Conservation (phyloP, 2,329 filamentous ascomycete genomes). For the Aspergillus chevalieri region DNA sequence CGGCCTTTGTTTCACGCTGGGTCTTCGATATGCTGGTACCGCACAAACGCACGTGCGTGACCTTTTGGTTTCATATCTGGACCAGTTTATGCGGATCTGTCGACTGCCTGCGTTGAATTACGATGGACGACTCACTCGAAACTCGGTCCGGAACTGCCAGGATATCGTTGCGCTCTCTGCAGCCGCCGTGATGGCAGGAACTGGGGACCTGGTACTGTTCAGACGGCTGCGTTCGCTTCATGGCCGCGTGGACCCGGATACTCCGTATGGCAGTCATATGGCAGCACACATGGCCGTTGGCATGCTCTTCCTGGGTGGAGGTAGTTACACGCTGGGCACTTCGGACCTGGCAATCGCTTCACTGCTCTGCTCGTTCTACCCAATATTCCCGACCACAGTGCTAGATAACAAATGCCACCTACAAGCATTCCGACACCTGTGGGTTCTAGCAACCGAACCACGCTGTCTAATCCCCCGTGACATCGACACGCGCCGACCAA, state of each 20-base stretch:
- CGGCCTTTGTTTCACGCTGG: constrained; percentile 75
- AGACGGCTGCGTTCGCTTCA: constrained; percentile 82
- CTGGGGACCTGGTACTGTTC: constrained; percentile 79
- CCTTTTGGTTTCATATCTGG: constrained; percentile 74
- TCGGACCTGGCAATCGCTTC: constrained; percentile 81
- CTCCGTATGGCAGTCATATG: constrained; percentile 87
- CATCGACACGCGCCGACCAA: constrained; percentile 71
- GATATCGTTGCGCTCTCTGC: constrained; percentile 76
- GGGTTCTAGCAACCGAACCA: constrained; percentile 87
- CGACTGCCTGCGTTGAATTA: constrained; percentile 60
- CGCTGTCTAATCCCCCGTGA: constrained; percentile 86
- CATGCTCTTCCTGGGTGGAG: constrained; percentile 82
- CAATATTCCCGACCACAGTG: constrained; percentile 79
- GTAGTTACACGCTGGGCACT: constrained; percentile 85
- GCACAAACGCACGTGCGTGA: constrained; percentile 67
- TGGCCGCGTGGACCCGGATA: constrained; percentile 74
- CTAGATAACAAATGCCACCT: constrained; percentile 92
- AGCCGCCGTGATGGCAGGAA: constrained; percentile 91
- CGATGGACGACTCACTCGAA: constrained; percentile 75
- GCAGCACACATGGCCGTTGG: constrained; percentile 90
- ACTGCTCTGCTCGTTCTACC: constrained; percentile 87
- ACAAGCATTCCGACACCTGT: constrained; percentile 94
- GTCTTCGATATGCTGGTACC: constrained; percentile 68
- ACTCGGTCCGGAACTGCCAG: constrained; percentile 83
- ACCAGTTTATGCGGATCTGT: constrained; percentile 76